These are phyloP conservation scores for Handroanthus guayacan DNA, from an alignment of 257 asterid species.

Conservation along the genomic window DNA sequence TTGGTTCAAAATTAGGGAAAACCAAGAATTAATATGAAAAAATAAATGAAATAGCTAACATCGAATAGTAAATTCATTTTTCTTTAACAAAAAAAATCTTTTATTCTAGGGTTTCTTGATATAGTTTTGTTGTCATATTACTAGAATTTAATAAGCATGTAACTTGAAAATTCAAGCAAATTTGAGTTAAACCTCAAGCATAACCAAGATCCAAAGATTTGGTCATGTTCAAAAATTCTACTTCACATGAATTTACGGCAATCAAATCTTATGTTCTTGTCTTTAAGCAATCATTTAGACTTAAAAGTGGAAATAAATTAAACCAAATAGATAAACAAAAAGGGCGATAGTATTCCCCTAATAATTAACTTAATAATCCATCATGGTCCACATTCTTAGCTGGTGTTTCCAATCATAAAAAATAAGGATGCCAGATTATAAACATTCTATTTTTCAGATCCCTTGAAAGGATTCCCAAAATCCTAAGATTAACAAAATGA, in stretches of 20 bases:
- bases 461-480: constrained; percentile 15
- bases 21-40: too few relatives aligned
- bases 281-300: constrained; percentile 17
- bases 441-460: constrained; percentile 23
- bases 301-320: not conserved
- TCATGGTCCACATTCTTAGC: constrained; percentile 44
- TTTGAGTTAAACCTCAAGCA: not conserved
- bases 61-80: too few relatives aligned
- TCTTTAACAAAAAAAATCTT: too few relatives aligned
- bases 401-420: constrained; percentile 42
- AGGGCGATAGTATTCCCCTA: constrained; percentile 29
- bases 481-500: constrained; percentile 18
- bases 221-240: too few relatives aligned
- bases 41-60: too few relatives aligned
- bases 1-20: too few relatives aligned
- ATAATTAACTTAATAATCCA: constrained; percentile 27
- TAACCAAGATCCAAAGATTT: not conserved
- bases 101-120: too few relatives aligned
- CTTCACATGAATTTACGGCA: not conserved
- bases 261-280: not conserved
- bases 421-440: constrained; percentile 34
- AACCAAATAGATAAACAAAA: not conserved
- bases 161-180: too few relatives aligned
- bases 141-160: too few relatives aligned
- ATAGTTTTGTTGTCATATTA: too few relatives aligned